phyloP scores from a whole-genome alignment of 805 yeast species.

The Yamadazyma tumulicola region DNA sequence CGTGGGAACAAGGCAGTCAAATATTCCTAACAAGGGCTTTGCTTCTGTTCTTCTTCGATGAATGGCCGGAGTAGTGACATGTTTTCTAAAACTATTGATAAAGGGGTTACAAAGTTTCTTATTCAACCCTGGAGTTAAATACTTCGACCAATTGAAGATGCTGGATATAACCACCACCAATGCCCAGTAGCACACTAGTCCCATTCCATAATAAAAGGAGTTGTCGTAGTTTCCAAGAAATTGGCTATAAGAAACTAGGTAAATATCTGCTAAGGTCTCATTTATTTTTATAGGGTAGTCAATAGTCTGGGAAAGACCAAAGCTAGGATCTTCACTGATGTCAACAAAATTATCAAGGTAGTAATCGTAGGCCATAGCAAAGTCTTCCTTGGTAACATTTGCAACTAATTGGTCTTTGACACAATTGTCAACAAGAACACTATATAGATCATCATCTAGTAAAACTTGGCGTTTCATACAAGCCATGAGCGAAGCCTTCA shows the following conservation, averaged over 20 bases:
- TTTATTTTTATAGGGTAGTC: slow-evolving; percentile 26
- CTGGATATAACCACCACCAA: slow-evolving; percentile 40
- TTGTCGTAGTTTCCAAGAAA: slow-evolving; percentile 21
- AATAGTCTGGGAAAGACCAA: slow-evolving; percentile 18
- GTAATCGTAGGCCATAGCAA: slow-evolving; percentile 12
- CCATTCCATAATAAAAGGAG: slow-evolving; percentile 32
- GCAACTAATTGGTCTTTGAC: slow-evolving; percentile 13
- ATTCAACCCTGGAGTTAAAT: slow-evolving; percentile 35
- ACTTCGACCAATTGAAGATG: slow-evolving; percentile 37
- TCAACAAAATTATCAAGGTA: slow-evolving; percentile 15
- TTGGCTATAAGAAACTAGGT: slow-evolving; percentile 11
- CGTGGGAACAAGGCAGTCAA: slow-evolving; percentile 31
- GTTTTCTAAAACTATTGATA: slow-evolving; percentile 20
- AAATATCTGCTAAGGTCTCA: neutral
- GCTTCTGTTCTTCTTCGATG: slow-evolving; percentile 19
- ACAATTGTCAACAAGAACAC: slow-evolving; percentile 17
- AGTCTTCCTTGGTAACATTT: slow-evolving; percentile 18
- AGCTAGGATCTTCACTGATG: slow-evolving; percentile 18
- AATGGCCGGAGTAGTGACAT: slow-evolving; percentile 27
- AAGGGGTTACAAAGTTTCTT: slow-evolving; percentile 26
- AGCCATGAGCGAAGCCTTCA: slow-evolving; percentile 29
- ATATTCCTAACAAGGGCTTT: slow-evolving; percentile 14
- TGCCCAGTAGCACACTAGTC: slow-evolving; percentile 48
- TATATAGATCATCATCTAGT: neutral
- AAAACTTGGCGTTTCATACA: slow-evolving; percentile 16